Evolutionary conservation across 768 basidiomycete genomes (phyloP).

Genomic region (Mycena venus): DNA sequence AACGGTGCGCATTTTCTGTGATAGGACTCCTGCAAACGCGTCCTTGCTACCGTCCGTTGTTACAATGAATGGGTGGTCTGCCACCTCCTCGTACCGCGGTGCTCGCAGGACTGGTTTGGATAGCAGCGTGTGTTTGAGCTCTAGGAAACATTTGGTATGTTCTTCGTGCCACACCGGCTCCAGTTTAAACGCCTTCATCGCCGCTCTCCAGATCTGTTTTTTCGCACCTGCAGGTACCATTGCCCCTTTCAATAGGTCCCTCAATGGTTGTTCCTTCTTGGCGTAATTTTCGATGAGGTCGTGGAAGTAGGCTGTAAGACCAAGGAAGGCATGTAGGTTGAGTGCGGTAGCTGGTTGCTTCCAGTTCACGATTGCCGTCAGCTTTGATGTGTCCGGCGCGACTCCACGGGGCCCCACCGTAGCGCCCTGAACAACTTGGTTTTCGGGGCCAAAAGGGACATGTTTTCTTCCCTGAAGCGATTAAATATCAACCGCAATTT

Average conservation of each 20-base stretch:
- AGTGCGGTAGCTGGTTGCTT: slow-evolving; percentile 39
- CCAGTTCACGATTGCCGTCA: slow-evolving; percentile 54
- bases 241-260: neutral
- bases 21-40: slow-evolving; percentile 40
- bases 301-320: slow-evolving; percentile 49
- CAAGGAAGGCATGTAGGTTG: slow-evolving; percentile 48
- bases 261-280: slow-evolving; percentile 43
- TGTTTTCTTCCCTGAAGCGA: slow-evolving; percentile 37
- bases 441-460: slow-evolving; percentile 54
- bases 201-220: neutral
- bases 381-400: slow-evolving; percentile 48
- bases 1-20: slow-evolving; percentile 30
- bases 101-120: slow-evolving; percentile 23
- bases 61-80: slow-evolving; percentile 44
- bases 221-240: neutral
- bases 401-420: slow-evolving; percentile 47
- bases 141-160: neutral
- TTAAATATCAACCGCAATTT: slow-evolving; percentile 42
- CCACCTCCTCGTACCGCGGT: slow-evolving; percentile 36
- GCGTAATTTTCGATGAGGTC: slow-evolving; percentile 50
- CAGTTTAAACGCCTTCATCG: neutral
- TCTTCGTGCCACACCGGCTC: neutral
- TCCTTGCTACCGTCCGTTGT: slow-evolving; percentile 42
- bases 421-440: slow-evolving; percentile 49
- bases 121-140: neutral